Percentiles rank a stretch among this genome's conserved stretches.
These are phyloP conservation scores for Mycosarcoma maydis DNA, from an alignment of 1,284 basidiomycete genomes.

Conservation along the genomic window DNA sequence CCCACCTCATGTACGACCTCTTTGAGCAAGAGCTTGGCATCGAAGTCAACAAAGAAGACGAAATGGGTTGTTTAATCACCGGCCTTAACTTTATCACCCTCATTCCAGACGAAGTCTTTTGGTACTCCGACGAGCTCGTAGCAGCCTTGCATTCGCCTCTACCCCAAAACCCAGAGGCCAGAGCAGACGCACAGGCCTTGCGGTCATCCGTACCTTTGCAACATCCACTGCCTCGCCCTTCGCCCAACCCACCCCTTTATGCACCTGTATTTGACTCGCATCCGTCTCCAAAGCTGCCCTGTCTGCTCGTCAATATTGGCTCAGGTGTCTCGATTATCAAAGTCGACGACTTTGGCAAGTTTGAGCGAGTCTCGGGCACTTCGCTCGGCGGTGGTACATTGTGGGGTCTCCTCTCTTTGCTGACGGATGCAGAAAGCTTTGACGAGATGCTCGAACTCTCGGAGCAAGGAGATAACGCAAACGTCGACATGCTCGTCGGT, in stretches of 20 bases:
- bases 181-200: constrained; percentile 45
- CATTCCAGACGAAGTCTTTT: constrained; percentile 98
- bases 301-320: constrained; percentile 96
- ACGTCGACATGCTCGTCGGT: constrained; percentile 98
- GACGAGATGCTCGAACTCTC: constrained; percentile 97
- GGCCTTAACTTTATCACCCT: constrained; percentile 95
- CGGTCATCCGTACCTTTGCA: constrained; percentile 44
- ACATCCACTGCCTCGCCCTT: constrained; percentile 80
- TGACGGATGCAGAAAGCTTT: constrained; percentile 95
- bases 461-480: constrained; percentile 89
- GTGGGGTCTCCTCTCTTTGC: constrained; percentile 91
- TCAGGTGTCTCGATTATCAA: constrained; percentile 97
- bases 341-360: constrained; percentile 92
- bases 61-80: constrained; percentile 98
- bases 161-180: constrained; percentile 39
- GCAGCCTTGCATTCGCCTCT: constrained; percentile 51
- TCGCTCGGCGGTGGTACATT: constrained; percentile 98
- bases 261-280: constrained; percentile 83
- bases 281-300: constrained; percentile 83
- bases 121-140: constrained; percentile 97
- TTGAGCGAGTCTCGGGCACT: constrained; percentile 96
- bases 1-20: constrained; percentile 89
- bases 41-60: constrained; percentile 87
- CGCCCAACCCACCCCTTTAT: constrained; percentile 89
- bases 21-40: constrained; percentile 81